phyloP scores from a whole-genome alignment of 768 basidiomycete genomes.

The Russula abietina region DNA sequence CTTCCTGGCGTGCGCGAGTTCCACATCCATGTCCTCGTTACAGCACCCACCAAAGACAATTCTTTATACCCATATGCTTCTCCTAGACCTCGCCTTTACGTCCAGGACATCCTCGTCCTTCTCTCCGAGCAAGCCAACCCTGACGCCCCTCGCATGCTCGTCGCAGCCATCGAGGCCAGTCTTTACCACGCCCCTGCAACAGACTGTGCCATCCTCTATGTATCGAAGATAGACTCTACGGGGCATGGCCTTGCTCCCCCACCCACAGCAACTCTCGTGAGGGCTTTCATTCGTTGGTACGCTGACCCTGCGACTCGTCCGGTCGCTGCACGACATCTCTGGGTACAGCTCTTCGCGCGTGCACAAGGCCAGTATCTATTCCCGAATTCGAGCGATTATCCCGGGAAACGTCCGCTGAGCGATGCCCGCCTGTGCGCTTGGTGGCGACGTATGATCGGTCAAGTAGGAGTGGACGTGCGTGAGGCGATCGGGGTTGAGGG shows the following conservation, averaged over 20 bases:
- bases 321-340: conserved; percentile 11
- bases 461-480: conserved; percentile 41
- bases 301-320: conserved; percentile 30
- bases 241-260: conserved; percentile 62
- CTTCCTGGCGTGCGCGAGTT: conserved; percentile 36
- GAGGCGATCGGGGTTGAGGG: conserved; percentile 29
- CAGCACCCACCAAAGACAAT: conserved; percentile 59
- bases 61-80: conserved; percentile 70
- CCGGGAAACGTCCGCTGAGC: conserved; percentile 64
- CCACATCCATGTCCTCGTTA: conserved; percentile 69
- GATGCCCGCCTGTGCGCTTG: conserved; percentile 82
- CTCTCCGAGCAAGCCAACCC: conserved; percentile 55
- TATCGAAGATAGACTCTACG: conserved; percentile 93
- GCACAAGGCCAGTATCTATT: conserved; percentile 92
- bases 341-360: conserved; percentile 44
- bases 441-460: conserved; percentile 79
- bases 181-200: conserved; percentile 15
- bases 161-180: conserved; percentile 61
- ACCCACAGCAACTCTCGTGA: conserved; percentile 65
- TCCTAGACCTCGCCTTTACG: conserved; percentile 56
- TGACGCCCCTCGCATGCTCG: conserved; percentile 52
- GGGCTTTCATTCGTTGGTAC: conserved; percentile 46
- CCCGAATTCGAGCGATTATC: conserved; percentile 70
- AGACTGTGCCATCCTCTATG: conserved; percentile 40
- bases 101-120: conserved; percentile 74